A percentile compares a stretch with the other conserved stretches of the same genome.
phyloP scores from a whole-genome alignment of 73 alveolate genomes.

The Blepharisma japonicum region DNA sequence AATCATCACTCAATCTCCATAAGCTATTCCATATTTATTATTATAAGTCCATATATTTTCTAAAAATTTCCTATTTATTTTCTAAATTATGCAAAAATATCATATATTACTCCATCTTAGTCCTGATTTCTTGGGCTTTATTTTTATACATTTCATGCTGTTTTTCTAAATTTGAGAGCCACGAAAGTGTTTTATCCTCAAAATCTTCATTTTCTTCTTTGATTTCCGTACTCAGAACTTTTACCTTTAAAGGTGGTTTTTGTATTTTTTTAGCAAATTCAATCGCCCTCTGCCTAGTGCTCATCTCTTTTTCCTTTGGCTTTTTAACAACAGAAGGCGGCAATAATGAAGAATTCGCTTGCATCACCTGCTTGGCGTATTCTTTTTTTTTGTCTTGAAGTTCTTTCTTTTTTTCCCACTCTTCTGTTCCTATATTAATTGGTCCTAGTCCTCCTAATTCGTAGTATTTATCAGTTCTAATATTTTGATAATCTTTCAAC shows the following conservation, averaged over 20 bases:
- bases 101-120: no score
- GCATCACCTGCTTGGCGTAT: neutral
- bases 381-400: neutral
- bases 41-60: no score
- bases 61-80: no score
- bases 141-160: no score
- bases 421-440: constrained; percentile 14
- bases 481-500: no score
- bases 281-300: neutral
- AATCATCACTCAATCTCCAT: no score
- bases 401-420: neutral
- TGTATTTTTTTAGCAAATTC: constrained; percentile 13
- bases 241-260: constrained; percentile 8
- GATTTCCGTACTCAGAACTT: neutral
- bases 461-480: no score
- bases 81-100: no score
- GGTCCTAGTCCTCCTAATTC: neutral
- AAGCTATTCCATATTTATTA: no score
- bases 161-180: no score
- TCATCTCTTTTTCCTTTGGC: constrained; percentile 3
- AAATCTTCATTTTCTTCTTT: neutral
- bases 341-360: neutral
- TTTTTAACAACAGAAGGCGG: neutral
- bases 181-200: neutral
- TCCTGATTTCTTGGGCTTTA: no score